phyloP scores from a whole-genome alignment of 495 filamentous ascomycete species.

The Cudoniella acicularis region DNA sequence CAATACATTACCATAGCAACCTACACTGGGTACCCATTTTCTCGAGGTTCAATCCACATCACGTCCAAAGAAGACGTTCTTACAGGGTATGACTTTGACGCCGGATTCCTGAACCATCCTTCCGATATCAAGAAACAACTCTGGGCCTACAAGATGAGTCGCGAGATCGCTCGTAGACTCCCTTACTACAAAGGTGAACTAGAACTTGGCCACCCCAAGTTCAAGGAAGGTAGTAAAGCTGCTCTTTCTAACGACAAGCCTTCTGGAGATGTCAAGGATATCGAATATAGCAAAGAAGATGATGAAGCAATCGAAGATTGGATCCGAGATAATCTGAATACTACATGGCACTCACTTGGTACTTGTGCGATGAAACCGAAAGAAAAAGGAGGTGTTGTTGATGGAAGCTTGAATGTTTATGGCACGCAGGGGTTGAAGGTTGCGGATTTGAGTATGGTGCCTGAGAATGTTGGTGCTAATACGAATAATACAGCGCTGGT shows the following conservation, averaged over 20 bases:
- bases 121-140: slow-evolving; percentile 32
- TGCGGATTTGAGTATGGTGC: slow-evolving; percentile 53
- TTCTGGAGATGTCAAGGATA: slow-evolving; percentile 16
- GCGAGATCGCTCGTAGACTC: slow-evolving; percentile 54
- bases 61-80: slow-evolving; percentile 34
- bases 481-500: slow-evolving; percentile 57
- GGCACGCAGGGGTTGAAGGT: slow-evolving; percentile 46
- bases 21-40: slow-evolving; percentile 47
- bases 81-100: slow-evolving; percentile 36
- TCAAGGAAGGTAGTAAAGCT: slow-evolving; percentile 29
- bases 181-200: slow-evolving; percentile 51
- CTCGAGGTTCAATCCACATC: slow-evolving; percentile 57
- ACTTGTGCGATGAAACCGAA: slow-evolving; percentile 35
- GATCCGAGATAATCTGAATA: slow-evolving; percentile 33
- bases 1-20: slow-evolving; percentile 40
- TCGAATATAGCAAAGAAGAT: slow-evolving; percentile 31
- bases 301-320: slow-evolving; percentile 32
- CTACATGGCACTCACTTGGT: slow-evolving; percentile 39
- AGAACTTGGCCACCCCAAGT: slow-evolving; percentile 45
- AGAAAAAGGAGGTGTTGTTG: slow-evolving; percentile 44
- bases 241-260: slow-evolving; percentile 36
- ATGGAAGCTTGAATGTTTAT: slow-evolving; percentile 50
- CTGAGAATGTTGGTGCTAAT: slow-evolving; percentile 58
- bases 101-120: slow-evolving; percentile 41
- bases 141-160: slow-evolving; percentile 46